These are phyloP conservation scores for Rhodotorula sp. DNA, from an alignment of 1,284 basidiomycete species.

Conservation along the genomic window DNA sequence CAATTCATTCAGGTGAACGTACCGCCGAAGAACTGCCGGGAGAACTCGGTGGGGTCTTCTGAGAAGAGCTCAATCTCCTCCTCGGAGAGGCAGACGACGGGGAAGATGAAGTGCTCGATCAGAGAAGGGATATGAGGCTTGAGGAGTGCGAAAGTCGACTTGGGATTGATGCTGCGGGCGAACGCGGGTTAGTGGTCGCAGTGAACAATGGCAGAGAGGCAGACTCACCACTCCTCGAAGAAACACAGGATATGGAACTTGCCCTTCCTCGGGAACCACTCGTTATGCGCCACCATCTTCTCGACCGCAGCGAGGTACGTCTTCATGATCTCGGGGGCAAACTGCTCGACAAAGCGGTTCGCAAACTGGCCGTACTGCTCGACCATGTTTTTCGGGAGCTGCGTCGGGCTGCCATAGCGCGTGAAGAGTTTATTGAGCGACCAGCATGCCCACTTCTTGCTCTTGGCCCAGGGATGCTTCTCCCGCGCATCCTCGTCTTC, in stretches of 20 bases:
- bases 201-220: not conserved
- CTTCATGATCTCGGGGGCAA: constrained; percentile 79
- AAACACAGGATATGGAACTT: constrained; percentile 76
- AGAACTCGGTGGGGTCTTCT: constrained; percentile 73
- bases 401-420: constrained; percentile 74
- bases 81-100: constrained; percentile 74
- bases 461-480: constrained; percentile 77
- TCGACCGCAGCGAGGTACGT: constrained; percentile 74
- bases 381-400: constrained; percentile 65
- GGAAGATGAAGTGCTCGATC: constrained; percentile 74
- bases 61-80: constrained; percentile 69
- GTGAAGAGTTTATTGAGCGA: constrained; percentile 54
- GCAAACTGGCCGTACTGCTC: constrained; percentile 69
- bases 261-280: constrained; percentile 76
- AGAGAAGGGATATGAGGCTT: constrained; percentile 76
- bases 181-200: not conserved
- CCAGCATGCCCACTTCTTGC: constrained; percentile 84
- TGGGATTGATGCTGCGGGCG: constrained; percentile 74
- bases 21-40: constrained; percentile 67
- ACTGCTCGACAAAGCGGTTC: constrained; percentile 69
- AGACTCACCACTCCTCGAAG: constrained; percentile 74
- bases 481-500: constrained; percentile 71
- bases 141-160: constrained; percentile 76
- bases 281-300: constrained; percentile 59
- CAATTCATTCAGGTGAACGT: constrained; percentile 43